Evolutionary conservation across 805 yeast genomes (phyloP).

Genomic region (Myxozyma neglecta): DNA sequence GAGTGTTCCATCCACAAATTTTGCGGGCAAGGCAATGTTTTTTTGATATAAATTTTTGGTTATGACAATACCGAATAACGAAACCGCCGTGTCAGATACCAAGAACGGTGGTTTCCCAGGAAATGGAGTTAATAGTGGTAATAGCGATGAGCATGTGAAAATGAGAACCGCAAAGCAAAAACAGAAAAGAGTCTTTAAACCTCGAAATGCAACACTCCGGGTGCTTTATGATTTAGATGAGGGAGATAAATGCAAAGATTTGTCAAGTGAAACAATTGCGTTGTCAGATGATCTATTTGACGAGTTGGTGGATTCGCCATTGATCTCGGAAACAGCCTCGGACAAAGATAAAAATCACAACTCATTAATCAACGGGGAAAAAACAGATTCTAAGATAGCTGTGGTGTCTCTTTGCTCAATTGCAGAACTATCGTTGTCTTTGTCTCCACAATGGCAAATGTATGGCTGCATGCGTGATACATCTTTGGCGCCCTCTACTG

Average conservation of each 20-base stretch:
- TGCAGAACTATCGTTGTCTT: background rate
- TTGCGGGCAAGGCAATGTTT: background rate
- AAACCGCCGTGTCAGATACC: background rate
- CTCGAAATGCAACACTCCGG: slow-evolving; percentile 6
- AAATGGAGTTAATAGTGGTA: background rate
- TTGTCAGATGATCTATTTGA: slow-evolving; percentile 12
- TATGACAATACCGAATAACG: background rate
- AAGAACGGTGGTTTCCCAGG: background rate
- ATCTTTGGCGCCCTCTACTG: slow-evolving; percentile 17
- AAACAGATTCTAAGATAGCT: background rate
- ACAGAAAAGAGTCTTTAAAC: background rate
- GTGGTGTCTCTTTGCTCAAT: slow-evolving; percentile 5
- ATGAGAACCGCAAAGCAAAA: background rate
- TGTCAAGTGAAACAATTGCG: background rate
- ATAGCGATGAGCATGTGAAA: slow-evolving; percentile 2
- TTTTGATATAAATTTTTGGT: background rate
- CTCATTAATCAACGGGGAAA: background rate
- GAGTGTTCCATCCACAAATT: background rate
- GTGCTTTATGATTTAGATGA: background rate
- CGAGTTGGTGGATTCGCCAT: slow-evolving; percentile 1
- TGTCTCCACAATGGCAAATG: slow-evolving; percentile 8
- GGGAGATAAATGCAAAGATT: background rate
- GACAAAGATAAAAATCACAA: background rate
- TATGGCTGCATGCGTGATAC: slow-evolving; percentile 7
- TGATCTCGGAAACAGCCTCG: background rate